Base-by-base conservation (phyloP, 2,329 filamentous ascomycete species). In the Lachnellula subtilissima region DNA sequence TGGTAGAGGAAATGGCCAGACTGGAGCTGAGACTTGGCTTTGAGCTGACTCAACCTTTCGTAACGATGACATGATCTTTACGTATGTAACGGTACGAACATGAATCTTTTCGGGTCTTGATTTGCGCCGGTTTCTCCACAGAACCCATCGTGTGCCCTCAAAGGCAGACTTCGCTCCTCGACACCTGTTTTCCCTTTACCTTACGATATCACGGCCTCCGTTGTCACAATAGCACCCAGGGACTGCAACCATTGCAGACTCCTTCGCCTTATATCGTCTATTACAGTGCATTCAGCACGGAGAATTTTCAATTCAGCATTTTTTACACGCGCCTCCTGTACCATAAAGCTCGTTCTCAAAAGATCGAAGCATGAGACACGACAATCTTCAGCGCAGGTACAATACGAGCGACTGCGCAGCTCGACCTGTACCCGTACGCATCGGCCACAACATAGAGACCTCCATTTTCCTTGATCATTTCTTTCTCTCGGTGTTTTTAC, bases 71-170 rank as follows among this genome's bases (percentile, higher is more conserved):
- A 71, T 55, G 69, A 71, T 68, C 63, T 63, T 62, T 65, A 69
- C 66, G 65, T 62, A 63, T 71, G 68, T 71, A 71, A 71, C 62
- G 68, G 68, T 71, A 71, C 67, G 64, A 66, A 58, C 28, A 55
- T 70, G 61, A 57, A 61, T 63, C 45, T 48, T 66, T 69, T 64
- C 61, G 58, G 64, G 56, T 56, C 64, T 54, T 61, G 55, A 64
- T 59, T 63, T 58, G 45, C 53, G 48, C 56, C 39, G 57, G 57
- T 55, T 57, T 55, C 51, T 61, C 51, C 57, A 49, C 47, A 52
- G 50, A 55, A 58, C 52, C 39, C 52, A 28, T n/a, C 53, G 39
- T 39, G 39, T 50, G 53, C 52, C 45, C 45, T 54, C 14, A 37
- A 46, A 5, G 36, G 50, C 54, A 54, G 32, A 32, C 28, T 52